Evolutionary conservation across 2,329 filamentous ascomycete genomes (phyloP), one percentile per base, ranked within the genome.

Genomic region (Paraphoma chrysanthemicola): DNA sequence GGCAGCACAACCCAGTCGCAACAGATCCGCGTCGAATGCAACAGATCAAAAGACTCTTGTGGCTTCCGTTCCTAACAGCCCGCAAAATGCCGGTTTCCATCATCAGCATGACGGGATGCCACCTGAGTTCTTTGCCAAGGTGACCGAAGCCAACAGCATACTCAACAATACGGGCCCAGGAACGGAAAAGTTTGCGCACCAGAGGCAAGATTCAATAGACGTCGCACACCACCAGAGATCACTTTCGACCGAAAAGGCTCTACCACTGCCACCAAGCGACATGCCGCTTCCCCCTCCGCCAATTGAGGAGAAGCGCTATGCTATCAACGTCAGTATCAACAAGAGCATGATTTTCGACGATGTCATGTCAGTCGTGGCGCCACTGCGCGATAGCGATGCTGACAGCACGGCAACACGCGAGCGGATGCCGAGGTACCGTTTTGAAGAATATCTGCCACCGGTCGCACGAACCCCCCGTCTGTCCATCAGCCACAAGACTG

Each of bases 281-380:
- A 56, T 57, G 39, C 57, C 62, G 10, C 59, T 69, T 23, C 62
- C 65, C 3, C 49, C 54, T 12, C 53, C 60, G 17, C 67, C 67
- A n/a, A 47, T 51, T 6, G 58, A 64, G 43, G 49, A 64, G 23
- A 64, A 53, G 44, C 51, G 56, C 12, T 69, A 68, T 46, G 64
- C 67, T 3, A 54, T 70, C 29, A 70, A 70, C 10, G 67, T 70
- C 41, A 70, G 62, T 30, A 70, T 70, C 48, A 67, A 68, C 47
- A 70, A 70, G 51, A 70, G 67, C 56, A 70, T 67, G 62, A 66
- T 70, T 1, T 67, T 70, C 30, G 67, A 70, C 29, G 66, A 70
- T 23, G 54, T 63, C 17, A 61, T 63, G 57, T 66, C 65, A 48
- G 59, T 58, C n/a, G 59, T 59, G 18, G 63, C 62, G 3, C 33